phyloP scores from a whole-genome alignment of 2,329 filamentous ascomycete species.

The Penicillium sp. region DNA sequence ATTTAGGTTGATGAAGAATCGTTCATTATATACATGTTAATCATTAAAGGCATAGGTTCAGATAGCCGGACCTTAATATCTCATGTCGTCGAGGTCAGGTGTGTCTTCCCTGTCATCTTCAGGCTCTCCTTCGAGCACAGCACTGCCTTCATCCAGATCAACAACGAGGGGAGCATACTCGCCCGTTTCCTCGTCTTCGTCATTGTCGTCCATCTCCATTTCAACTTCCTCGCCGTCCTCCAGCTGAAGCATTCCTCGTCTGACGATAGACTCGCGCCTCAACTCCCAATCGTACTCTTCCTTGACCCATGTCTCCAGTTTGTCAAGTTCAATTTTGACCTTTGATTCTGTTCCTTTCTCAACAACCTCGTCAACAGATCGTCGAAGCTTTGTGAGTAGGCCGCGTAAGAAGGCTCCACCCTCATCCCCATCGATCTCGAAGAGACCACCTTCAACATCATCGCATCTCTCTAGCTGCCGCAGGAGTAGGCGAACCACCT shows the following conservation, averaged over 20 bases:
- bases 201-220: conserved; percentile 58
- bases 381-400: conserved; percentile 54
- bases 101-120: conserved; percentile 1
- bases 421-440: conserved; percentile 55
- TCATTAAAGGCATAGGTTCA: not conserved
- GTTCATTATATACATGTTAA: not conserved
- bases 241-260: conserved; percentile 57
- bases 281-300: conserved; percentile 59
- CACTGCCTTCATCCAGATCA: conserved; percentile 38
- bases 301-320: conserved; percentile 55
- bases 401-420: conserved; percentile 53
- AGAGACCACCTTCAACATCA: conserved; percentile 60
- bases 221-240: conserved; percentile 64
- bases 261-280: conserved; percentile 51
- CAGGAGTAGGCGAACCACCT: conserved; percentile 49
- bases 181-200: conserved; percentile 63
- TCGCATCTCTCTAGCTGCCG: conserved; percentile 56
- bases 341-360: conserved; percentile 30
- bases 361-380: conserved; percentile 49
- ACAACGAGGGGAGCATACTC: conserved; percentile 64
- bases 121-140: not conserved
- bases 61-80: conserved; percentile 3
- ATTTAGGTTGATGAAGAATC: not conserved
- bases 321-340: conserved; percentile 54
- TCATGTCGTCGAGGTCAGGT: conserved; percentile 8